phyloP scores from a whole-genome alignment of 1,139 yeast species.

The Blastobotrys persicus region DNA sequence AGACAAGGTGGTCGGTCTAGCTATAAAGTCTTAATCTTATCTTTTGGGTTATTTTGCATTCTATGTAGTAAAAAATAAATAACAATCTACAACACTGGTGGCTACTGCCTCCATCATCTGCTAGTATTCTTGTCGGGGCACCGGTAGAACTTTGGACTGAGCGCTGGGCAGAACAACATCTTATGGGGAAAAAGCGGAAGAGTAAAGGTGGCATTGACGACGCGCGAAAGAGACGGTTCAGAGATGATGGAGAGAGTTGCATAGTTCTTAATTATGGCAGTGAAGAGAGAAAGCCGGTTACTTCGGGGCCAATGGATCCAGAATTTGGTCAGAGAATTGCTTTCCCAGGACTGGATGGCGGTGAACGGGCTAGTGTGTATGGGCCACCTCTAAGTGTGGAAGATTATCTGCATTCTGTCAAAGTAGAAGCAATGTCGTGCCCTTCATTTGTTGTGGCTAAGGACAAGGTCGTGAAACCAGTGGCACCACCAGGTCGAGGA shows the following conservation, averaged over 20 bases:
- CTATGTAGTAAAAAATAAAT: too few species aligned
- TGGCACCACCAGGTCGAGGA: slow-evolving; percentile 13
- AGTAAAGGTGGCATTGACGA: background rate
- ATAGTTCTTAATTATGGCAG: slow-evolving; percentile 10
- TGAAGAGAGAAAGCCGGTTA: slow-evolving; percentile 5
- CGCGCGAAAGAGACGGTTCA: slow-evolving; percentile 2
- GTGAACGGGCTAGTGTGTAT: slow-evolving; percentile 13
- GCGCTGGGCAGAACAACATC: too few species aligned
- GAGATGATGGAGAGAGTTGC: background rate
- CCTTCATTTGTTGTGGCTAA: slow-evolving; percentile 20
- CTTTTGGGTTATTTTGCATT: background rate
- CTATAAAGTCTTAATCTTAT: slow-evolving; percentile 12
- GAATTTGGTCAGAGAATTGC: slow-evolving; percentile 45
- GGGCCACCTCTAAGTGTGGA: slow-evolving; percentile 23
- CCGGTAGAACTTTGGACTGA: too few species aligned
- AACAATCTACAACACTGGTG: too few species aligned
- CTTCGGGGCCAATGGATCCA: slow-evolving; percentile 37
- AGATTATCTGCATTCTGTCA: slow-evolving; percentile 28
- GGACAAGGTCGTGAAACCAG: slow-evolving; percentile 12
- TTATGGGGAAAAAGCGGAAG: slow-evolving; percentile 9
- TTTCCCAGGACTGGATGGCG: slow-evolving; percentile 35
- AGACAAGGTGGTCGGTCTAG: slow-evolving; percentile 14
- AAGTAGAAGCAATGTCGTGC: slow-evolving; percentile 26
- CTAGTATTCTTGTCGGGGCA: background rate
- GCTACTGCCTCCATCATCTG: too few species aligned